Evolutionary conservation across 1,139 yeast species (phyloP).

Genomic region (Taiozyma sp.): DNA sequence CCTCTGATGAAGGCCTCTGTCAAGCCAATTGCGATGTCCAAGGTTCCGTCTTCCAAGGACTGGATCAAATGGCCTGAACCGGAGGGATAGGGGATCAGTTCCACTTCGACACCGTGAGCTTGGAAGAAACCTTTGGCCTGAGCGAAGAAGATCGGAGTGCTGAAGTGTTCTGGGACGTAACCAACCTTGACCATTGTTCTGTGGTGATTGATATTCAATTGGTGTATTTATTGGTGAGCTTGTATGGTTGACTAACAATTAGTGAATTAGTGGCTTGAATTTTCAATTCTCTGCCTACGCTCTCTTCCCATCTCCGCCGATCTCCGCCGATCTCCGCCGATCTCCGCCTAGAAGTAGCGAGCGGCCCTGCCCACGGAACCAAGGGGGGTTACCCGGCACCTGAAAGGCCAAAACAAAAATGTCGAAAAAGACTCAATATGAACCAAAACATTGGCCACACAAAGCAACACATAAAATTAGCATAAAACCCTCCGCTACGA

Average conservation of each 20-base stretch:
- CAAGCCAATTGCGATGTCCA: slow-evolving; percentile 80
- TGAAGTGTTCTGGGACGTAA: slow-evolving; percentile 87
- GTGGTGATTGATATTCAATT: neutral
- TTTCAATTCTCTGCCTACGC: too few species aligned
- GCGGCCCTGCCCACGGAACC: too few species aligned
- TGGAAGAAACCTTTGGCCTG: slow-evolving; percentile 51
- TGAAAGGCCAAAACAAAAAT: too few species aligned
- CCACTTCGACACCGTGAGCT: slow-evolving; percentile 43
- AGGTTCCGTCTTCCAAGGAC: slow-evolving; percentile 56
- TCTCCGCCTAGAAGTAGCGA: too few species aligned
- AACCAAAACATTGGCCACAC: too few species aligned
- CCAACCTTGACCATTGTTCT: slow-evolving; percentile 50
- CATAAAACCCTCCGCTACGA: neutral
- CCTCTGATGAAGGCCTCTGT: slow-evolving; percentile 92
- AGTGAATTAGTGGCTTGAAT: too few species aligned
- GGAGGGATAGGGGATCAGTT: slow-evolving; percentile 72
- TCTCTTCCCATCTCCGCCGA: too few species aligned
- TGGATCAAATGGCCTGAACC: slow-evolving; percentile 88
- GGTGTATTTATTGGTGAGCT: neutral
- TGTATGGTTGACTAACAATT: too few species aligned
- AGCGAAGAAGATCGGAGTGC: slow-evolving; percentile 82
- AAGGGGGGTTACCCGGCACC: too few species aligned
- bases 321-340: too few species aligned
- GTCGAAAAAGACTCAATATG: too few species aligned
- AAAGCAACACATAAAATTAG: too few species aligned